Evolutionary conservation across 108 stramenopile species (phyloP).

Genomic region (Stephanodiscus triporus): DNA sequence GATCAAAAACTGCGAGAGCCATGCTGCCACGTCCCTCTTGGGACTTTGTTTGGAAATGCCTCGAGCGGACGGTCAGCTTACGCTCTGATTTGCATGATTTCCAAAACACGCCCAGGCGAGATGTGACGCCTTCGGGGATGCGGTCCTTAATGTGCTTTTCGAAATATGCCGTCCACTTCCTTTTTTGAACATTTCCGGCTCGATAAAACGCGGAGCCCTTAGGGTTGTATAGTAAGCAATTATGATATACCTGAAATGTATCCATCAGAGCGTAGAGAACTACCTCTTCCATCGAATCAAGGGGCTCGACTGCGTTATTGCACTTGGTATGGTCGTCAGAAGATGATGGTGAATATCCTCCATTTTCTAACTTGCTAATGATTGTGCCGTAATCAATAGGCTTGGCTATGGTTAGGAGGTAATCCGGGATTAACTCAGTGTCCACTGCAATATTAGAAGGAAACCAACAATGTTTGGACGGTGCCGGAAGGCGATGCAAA

Average conservation of each 20-base stretch:
- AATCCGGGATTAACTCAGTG: constrained; percentile 46
- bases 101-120: constrained; percentile 46
- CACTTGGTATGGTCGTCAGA: constrained; percentile 15
- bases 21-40: constrained; percentile 24
- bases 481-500: not conserved
- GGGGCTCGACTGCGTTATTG: not conserved
- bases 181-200: constrained; percentile 67
- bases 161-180: constrained; percentile 50
- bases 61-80: not conserved
- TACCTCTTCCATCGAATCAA: constrained; percentile 37
- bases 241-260: constrained; percentile 78
- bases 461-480: not conserved
- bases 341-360: constrained; percentile 41
- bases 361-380: constrained; percentile 50
- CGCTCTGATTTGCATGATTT: constrained; percentile 26
- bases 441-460: constrained; percentile 36
- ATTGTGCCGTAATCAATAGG: constrained; percentile 85
- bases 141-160: constrained; percentile 44
- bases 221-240: constrained; percentile 75
- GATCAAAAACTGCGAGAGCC: constrained; percentile 75
- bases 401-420: constrained; percentile 54
- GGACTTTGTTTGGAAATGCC: constrained; percentile 39
- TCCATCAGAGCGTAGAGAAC: constrained; percentile 60
- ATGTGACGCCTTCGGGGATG: constrained; percentile 48
- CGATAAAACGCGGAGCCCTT: constrained; percentile 66